Base-by-base conservation (phyloP, 352 stramenopile species). In the Globisporangium emineosum region DNA sequence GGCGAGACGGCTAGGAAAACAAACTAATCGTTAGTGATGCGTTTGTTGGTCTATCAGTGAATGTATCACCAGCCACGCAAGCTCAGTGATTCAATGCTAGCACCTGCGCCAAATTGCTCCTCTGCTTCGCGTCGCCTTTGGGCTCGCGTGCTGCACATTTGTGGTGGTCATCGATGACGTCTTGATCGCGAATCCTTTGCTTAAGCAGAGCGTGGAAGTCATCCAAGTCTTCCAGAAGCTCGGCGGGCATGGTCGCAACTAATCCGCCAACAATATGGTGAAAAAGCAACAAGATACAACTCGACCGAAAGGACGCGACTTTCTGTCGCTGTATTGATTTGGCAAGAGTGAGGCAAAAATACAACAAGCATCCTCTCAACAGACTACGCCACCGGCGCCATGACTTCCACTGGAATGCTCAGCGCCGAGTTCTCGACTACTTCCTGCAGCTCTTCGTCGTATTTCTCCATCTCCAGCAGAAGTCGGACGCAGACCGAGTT, bases 381-480 rank as follows among this genome's bases (percentile, higher is more conserved):
- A 47, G 19, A 47, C 40, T 47, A 47, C 40, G 6, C 8, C 47
- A 53, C 47, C 25, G 27, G 9, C 7, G 27, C 77, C 10, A 69
- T 71, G 37, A 93, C 73, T 47, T 88, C 84, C 8, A 91, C 69
- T 0, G 70, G 50, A 29, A 89, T 66, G 47, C 69, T 85, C 5
- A 86, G 59, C 19, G 78, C 54, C 19, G 75, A 82, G 27, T 87
- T 83, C 47, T 89, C 79, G 21, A 89, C 75, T 43, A 77, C 70
- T 57, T 89, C 68, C 54, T 83, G 73, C 12, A 77, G 61, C 15
- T 83, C 73, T 65, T 89, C 79, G 63, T 93, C 81, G 55, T 80
- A 79, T 32, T 81, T 88, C 52, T 86, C 70, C 45, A 76, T 89
- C 29, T 93, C 82, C 40, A 93, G 69, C 23, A 81, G 71, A 12